These are phyloP conservation scores for Tuber microsphaerosporum DNA, from an alignment of 495 filamentous ascomycete genomes.

Conservation along the genomic window DNA sequence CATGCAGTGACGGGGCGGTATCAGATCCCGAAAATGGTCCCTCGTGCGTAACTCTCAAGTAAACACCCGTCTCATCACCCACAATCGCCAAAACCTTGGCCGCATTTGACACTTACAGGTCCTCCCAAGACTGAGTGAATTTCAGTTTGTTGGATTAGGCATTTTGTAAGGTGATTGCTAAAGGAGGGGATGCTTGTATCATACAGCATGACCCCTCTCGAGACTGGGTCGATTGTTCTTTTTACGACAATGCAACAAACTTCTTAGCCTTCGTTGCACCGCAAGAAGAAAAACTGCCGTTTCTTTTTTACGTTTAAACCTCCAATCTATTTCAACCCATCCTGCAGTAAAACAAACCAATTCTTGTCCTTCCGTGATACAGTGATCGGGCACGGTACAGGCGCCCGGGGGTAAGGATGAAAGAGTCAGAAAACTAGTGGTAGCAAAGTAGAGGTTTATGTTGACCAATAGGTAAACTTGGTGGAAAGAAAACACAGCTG, in stretches of 20 bases:
- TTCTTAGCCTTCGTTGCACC: background rate
- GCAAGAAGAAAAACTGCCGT: background rate
- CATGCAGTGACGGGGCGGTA: background rate
- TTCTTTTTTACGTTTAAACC: background rate
- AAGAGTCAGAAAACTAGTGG: background rate
- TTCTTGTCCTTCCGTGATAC: background rate
- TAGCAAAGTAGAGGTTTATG: background rate
- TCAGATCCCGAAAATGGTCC: too few species aligned
- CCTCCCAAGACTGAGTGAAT: background rate
- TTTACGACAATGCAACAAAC: background rate
- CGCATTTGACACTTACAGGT: background rate
- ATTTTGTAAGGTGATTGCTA: background rate
- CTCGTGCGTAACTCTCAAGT: background rate
- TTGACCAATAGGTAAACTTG: background rate
- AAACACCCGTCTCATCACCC: too few species aligned
- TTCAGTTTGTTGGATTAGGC: background rate
- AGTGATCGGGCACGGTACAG: too few species aligned
- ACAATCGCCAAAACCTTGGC: background rate
- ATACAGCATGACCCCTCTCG: background rate
- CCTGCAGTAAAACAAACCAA: background rate
- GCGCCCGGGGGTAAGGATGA: background rate
- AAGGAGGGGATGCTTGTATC: background rate
- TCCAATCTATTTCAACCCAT: background rate
- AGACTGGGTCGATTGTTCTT: background rate
- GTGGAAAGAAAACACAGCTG: background rate